These are phyloP conservation scores for Aureoboletus auriporus DNA, from an alignment of 768 basidiomycete genomes.

Conservation along the genomic window DNA sequence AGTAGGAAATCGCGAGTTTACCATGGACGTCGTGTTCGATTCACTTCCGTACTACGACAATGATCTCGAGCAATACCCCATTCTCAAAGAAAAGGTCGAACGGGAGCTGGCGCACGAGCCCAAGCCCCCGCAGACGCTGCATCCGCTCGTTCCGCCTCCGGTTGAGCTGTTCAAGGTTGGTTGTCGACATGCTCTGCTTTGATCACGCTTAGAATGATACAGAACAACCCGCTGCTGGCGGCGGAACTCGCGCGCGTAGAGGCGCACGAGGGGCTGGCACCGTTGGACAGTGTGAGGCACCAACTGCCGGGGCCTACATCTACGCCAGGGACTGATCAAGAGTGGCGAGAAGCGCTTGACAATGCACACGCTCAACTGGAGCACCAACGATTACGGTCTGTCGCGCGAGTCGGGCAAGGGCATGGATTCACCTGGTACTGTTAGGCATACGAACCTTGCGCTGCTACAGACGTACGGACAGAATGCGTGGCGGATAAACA, in stretches of 20 bases:
- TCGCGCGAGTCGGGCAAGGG: background rate
- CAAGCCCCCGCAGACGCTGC: constrained; percentile 54
- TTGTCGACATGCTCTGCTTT: background rate
- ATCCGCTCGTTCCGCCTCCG: constrained; percentile 68
- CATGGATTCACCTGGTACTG: constrained; percentile 6
- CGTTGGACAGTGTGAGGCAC: constrained; percentile 71
- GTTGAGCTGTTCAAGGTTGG: constrained; percentile 66
- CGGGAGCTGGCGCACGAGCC: constrained; percentile 71
- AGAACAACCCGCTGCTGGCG: constrained; percentile 68
- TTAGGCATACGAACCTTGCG: constrained; percentile 77
- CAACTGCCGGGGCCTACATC: constrained; percentile 66
- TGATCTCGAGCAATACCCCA: constrained; percentile 74
- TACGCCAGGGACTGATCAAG: constrained; percentile 62
- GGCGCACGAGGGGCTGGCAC: constrained; percentile 56
- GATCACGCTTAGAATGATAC: background rate
- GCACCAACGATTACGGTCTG: constrained; percentile 78
- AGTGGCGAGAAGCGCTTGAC: constrained; percentile 69
- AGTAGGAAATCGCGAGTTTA: constrained; percentile 24
- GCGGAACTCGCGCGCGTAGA: constrained; percentile 76
- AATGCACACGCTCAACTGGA: constrained; percentile 83
- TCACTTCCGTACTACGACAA: constrained; percentile 95
- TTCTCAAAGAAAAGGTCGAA: constrained; percentile 71
- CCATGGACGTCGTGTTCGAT: constrained; percentile 54
- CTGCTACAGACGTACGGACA: constrained; percentile 82
- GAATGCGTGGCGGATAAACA: constrained; percentile 91